Conservation (phyloP, 208 protist species). For the Leishmania major region DNA sequence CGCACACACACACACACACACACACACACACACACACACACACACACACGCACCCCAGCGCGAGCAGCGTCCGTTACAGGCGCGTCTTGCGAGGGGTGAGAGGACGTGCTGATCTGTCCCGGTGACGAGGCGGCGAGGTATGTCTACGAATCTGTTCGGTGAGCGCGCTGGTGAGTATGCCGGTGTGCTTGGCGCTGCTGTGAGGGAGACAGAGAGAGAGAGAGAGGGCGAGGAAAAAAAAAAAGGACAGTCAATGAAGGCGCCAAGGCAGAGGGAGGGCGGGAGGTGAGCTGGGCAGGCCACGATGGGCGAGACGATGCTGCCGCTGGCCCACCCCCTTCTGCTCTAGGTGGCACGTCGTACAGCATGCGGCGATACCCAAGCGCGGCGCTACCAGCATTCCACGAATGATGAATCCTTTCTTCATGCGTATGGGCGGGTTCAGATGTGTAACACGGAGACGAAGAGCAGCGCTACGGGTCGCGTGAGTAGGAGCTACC, state of each 20-base stretch:
- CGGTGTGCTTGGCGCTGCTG: neutral
- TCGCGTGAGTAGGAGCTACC: slow-evolving; percentile 13
- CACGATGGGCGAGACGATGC: neutral
- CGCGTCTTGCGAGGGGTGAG: neutral
- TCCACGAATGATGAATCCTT: neutral
- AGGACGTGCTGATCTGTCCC: neutral
- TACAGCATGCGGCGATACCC: neutral
- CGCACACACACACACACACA: no score
- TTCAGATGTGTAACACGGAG: neutral
- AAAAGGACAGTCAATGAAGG: neutral
- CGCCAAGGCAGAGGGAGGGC: neutral
- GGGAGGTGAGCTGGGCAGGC: neutral
- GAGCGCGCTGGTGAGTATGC: neutral
- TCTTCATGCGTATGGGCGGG: neutral
- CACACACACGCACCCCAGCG: neutral
- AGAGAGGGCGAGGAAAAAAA: neutral
- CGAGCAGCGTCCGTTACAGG: neutral
- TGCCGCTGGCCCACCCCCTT: neutral
- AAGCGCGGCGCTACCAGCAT: neutral
- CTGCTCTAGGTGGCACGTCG: neutral
- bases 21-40: no score
- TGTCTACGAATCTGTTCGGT: neutral
- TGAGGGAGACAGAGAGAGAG: neutral
- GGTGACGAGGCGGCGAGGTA: neutral
- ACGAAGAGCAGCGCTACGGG: neutral